Evolutionary conservation across 2,329 filamentous ascomycete genomes (phyloP).

Genomic region (Fusarium annulatum): DNA sequence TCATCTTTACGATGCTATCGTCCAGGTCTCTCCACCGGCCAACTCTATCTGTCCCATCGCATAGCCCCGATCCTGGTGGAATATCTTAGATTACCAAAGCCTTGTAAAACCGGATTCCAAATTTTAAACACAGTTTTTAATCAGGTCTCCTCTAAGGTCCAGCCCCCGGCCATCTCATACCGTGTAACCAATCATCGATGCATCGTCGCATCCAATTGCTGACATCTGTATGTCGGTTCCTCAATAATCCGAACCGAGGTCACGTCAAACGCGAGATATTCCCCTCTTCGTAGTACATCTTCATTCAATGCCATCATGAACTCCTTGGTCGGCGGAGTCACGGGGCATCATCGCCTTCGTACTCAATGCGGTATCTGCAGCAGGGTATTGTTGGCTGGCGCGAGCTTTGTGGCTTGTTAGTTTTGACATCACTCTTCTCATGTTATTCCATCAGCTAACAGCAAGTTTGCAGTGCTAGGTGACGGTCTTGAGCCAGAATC

Average conservation of each 20-base stretch:
- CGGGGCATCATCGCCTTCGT: background rate
- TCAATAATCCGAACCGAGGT: constrained; percentile 20
- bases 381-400: background rate
- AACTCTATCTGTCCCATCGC: background rate
- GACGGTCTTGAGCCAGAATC: background rate
- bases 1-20: background rate
- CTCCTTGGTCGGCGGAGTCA: background rate
- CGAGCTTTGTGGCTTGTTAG: constrained; percentile 6
- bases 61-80: background rate
- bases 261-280: background rate
- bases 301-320: background rate
- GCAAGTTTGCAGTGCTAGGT: background rate
- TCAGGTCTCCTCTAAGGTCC: accelerated
- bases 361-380: constrained; percentile 13
- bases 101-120: accelerated
- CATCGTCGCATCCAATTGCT: background rate
- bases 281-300: background rate
- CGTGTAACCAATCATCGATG: background rate
- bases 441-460: background rate
- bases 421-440: accelerated
- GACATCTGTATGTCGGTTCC: background rate
- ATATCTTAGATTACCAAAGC: accelerated
- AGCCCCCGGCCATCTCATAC: background rate
- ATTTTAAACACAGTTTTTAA: accelerated
- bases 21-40: accelerated